Conservation (phyloP, 495 filamentous ascomycete genomes). For the Hyphodiscus hymeniophilus region DNA sequence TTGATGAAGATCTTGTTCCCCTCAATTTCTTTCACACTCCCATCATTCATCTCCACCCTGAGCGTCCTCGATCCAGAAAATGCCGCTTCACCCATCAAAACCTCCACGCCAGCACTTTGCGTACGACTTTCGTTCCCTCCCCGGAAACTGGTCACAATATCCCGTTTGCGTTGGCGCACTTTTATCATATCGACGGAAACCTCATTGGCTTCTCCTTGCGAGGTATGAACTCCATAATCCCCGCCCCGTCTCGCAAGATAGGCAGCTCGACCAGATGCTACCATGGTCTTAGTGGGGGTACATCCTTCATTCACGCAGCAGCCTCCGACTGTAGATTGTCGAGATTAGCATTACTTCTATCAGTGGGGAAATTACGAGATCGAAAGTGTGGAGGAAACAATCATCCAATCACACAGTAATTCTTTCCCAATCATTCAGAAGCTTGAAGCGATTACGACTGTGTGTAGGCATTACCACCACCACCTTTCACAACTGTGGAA, state of each 20-base stretch:
- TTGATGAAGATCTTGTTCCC: constrained; percentile 40
- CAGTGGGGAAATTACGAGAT: too few species aligned
- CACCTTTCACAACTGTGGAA: too few species aligned
- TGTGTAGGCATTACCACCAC: too few species aligned
- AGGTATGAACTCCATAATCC: constrained; percentile 37
- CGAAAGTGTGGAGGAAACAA: too few species aligned
- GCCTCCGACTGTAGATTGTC: too few species aligned
- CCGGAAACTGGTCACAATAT: constrained; percentile 42
- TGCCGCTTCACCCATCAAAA: constrained; percentile 34
- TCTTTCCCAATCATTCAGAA: too few species aligned
- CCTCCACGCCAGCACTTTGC: constrained; percentile 32
- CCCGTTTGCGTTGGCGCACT: constrained; percentile 41
- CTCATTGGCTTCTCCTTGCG: constrained; percentile 3
- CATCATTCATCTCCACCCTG: constrained; percentile 23
- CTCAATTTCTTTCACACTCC: constrained; percentile 19
- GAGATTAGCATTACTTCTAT: too few species aligned
- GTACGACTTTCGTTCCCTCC: constrained; percentile 33
- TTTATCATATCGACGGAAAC: constrained; percentile 35
- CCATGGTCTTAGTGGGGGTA: constrained; percentile 46
- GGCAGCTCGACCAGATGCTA: constrained; percentile 38
- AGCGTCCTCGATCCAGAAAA: constrained; percentile 30
- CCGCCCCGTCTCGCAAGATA: constrained; percentile 30
- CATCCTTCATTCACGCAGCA: constrained; percentile 48
- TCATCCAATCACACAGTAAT: too few species aligned
- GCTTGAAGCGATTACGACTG: too few species aligned